Evolutionary conservation across 163 green algal genomes (phyloP).

Genomic region (Trebouxia gelatinosa): DNA sequence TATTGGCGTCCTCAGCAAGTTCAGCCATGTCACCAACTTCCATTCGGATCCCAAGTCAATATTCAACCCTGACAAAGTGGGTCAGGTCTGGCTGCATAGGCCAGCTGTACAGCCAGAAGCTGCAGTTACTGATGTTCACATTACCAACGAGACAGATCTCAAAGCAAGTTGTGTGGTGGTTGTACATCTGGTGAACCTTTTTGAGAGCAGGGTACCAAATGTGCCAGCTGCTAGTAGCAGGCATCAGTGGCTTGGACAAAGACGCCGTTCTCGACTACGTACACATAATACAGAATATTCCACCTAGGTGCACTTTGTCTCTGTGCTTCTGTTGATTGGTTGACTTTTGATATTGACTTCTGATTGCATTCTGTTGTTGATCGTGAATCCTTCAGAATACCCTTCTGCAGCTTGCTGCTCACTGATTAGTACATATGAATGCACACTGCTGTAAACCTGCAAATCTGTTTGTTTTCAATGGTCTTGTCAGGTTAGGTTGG

Average conservation of each 20-base stretch:
- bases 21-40: not conserved
- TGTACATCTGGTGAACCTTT: constrained; percentile 3
- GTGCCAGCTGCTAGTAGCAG: not conserved
- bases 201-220: not conserved
- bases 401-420: too few species aligned
- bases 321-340: too few species aligned
- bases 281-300: too few species aligned
- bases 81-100: constrained; percentile 7
- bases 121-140: not conserved
- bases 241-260: not conserved
- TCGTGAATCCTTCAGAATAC: too few species aligned
- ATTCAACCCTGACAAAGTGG: constrained; percentile 2
- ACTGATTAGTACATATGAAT: too few species aligned
- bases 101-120: not conserved
- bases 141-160: not conserved
- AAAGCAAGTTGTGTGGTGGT: not conserved
- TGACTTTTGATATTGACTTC: too few species aligned
- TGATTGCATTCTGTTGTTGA: too few species aligned
- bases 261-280: too few species aligned
- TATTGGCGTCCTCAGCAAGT: not conserved
- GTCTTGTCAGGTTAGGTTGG: too few species aligned
- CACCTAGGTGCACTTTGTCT: too few species aligned
- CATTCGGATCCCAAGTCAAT: constrained; percentile 3
- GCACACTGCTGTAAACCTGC: too few species aligned
- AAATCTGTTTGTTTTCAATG: too few species aligned